These are phyloP conservation scores for Cordyceps javanica DNA, from an alignment of 2,329 filamentous ascomycete genomes.

Conservation along the genomic window DNA sequence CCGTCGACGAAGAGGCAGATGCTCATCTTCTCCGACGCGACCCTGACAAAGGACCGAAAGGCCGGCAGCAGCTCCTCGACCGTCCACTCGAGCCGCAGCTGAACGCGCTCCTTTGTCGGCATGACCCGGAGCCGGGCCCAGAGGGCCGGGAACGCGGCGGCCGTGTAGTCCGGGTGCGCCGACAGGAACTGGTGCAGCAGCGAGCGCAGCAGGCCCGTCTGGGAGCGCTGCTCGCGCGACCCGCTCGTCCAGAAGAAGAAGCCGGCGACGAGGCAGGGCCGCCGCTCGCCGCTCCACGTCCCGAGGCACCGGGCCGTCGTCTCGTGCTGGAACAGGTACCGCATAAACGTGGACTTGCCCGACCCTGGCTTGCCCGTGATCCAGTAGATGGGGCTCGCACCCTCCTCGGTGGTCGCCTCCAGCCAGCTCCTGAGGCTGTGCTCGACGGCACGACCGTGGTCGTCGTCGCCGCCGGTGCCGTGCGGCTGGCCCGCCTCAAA, in stretches of 20 bases:
- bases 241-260: constrained; percentile 43
- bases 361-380: constrained; percentile 38
- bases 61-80: constrained; percentile 23
- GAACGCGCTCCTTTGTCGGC: constrained; percentile 26
- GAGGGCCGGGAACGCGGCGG: constrained; percentile 21
- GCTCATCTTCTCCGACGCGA: constrained; percentile 16
- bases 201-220: constrained; percentile 30
- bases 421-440: constrained; percentile 25
- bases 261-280: constrained; percentile 26
- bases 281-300: constrained; percentile 21
- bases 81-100: constrained; percentile 25
- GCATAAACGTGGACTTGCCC: constrained; percentile 41
- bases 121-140: constrained; percentile 24
- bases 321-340: constrained; percentile 26
- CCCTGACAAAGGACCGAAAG: constrained; percentile 20
- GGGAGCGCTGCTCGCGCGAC: constrained; percentile 31
- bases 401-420: constrained; percentile 7
- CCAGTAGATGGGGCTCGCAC: constrained; percentile 26
- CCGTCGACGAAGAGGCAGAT: constrained; percentile 28
- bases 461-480: neutral
- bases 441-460: neutral
- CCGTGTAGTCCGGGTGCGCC: constrained; percentile 19
- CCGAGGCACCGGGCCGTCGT: constrained; percentile 15
- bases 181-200: constrained; percentile 31
- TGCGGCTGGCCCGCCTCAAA: constrained; percentile 21